Evolutionary conservation across 2,329 filamentous ascomycete genomes (phyloP).

Genomic region (Simplicillium aogashimaense): DNA sequence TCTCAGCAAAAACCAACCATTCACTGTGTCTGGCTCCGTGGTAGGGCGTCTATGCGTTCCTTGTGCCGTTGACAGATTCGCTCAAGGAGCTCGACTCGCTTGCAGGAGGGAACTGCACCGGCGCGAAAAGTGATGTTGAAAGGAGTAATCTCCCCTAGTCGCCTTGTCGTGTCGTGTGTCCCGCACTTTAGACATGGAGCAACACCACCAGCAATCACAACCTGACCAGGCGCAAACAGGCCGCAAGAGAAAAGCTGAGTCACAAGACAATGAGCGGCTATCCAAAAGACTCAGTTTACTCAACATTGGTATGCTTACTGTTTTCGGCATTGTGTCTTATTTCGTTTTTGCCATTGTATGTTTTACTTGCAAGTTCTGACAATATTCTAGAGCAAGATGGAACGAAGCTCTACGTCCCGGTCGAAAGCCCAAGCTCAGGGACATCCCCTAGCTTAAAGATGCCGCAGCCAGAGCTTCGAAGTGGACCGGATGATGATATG

Average conservation of each 20-base stretch:
- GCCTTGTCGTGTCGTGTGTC: conserved; percentile 1
- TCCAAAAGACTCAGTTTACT: conserved; percentile 76
- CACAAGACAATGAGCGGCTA: conserved; percentile 59
- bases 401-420: conserved; percentile 55
- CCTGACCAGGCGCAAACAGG: conserved; percentile 4
- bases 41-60: no score
- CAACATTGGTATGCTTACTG: conserved; percentile 57
- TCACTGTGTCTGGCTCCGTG: no score
- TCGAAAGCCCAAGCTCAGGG: conserved; percentile 34
- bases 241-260: conserved; percentile 52
- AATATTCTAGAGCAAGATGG: conserved; percentile 45
- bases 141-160: conserved; percentile 8
- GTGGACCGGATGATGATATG: conserved; percentile 54
- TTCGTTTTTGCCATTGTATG: background rate
- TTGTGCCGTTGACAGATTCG: no score
- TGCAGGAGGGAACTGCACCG: conserved; percentile 4
- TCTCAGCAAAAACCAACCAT: no score
- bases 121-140: conserved; percentile 9
- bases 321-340: conserved; percentile 4
- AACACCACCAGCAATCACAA: conserved; percentile 5
- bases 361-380: conserved; percentile 1
- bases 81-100: no score
- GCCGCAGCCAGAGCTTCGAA: conserved; percentile 8
- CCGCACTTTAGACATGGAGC: conserved; percentile 5
- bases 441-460: background rate